Evolutionary conservation across 2,329 filamentous ascomycete genomes (phyloP), one percentile per base, ranked within the genome.

Genomic region (Fusarium praegraminearum): DNA sequence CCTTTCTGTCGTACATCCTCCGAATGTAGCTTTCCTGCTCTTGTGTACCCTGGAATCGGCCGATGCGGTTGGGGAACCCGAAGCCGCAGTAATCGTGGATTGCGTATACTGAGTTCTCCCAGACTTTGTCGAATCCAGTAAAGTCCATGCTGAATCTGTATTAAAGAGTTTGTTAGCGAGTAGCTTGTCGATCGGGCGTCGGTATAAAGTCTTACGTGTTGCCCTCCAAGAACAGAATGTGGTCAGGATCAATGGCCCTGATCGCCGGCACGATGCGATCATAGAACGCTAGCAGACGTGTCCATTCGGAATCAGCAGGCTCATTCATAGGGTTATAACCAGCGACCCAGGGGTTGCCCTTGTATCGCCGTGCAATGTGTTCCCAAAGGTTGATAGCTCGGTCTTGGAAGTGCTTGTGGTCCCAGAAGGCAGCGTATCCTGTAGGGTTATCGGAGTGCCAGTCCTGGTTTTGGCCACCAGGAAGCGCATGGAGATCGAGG

Each of bases 41-140:
- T 62, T 53, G 80, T 76, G 69, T 84, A 76, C 44, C 81, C 77
- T 7, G 73, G 57, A 0, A 76, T 74, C 71, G 81, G 83, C n/a
- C 70, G 69, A 61, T 82, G 73, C 40, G 69, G 2, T 74, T 73
- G 0, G 79, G 85, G 62, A 87, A 87, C 0, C 85, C 86, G 73
- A 84, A 83, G 22, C 78, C 74, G n/a, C 80, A 80, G 71, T 87
- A 87, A 68, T 87, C 85, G 64, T 87, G 85, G 30, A 85, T 78
- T 3, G 83, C 79, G 68, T 87, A 87, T 3, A 85, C 85, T 2
- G 79, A 78, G 62, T 84, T 84, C 1, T 83, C 81, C 10, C 84
- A 76, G 6, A 78, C 68, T 8, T 79, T 73, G 20, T 78, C 75
- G 16, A 81, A 75, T 4, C 70, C 72, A 3, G 72, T 65, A 26